Percentiles rank a stretch among this genome's conserved stretches.
phyloP scores from a whole-genome alignment of 225 moss, liverwort and hornwort genomes.

The Pseudisothecium myosuroides region DNA sequence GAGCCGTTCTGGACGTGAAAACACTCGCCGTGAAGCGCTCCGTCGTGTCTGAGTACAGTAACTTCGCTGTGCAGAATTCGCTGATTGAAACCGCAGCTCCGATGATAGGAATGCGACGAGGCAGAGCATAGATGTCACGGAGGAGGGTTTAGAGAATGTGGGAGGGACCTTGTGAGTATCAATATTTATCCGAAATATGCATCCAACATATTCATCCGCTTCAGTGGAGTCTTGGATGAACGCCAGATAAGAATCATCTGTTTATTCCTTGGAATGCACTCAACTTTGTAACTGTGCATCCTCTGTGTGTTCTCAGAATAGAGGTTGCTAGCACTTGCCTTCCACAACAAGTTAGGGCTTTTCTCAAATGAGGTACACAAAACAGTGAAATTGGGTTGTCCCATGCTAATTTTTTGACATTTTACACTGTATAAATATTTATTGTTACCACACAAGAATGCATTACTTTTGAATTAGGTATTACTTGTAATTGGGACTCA shows the following conservation, averaged over 20 bases:
- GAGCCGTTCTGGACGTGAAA: background rate
- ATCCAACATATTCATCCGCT: background rate
- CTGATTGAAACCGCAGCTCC: background rate
- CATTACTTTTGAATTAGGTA: too few species aligned
- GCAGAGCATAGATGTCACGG: background rate
- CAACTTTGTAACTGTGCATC: background rate
- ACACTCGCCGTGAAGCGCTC: background rate
- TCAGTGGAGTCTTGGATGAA: background rate
- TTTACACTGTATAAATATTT: background rate
- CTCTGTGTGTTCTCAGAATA: background rate
- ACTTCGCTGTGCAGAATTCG: too few species aligned
- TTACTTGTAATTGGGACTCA: background rate
- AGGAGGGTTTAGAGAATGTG: background rate
- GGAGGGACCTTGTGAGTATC: background rate
- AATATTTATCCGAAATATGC: background rate
- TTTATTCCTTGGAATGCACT: background rate
- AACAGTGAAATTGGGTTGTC: background rate
- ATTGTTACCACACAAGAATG: background rate
- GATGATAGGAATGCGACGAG: background rate
- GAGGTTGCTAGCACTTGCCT: background rate
- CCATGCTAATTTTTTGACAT: rapidly evolving
- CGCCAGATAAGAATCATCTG: background rate
- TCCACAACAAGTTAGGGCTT: background rate
- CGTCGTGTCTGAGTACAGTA: too few species aligned
- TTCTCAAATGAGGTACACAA: background rate